Evolutionary conservation across 1,284 basidiomycete genomes (phyloP), one percentile per base, ranked within the genome.

Genomic region (Moniliophthora roreri): DNA sequence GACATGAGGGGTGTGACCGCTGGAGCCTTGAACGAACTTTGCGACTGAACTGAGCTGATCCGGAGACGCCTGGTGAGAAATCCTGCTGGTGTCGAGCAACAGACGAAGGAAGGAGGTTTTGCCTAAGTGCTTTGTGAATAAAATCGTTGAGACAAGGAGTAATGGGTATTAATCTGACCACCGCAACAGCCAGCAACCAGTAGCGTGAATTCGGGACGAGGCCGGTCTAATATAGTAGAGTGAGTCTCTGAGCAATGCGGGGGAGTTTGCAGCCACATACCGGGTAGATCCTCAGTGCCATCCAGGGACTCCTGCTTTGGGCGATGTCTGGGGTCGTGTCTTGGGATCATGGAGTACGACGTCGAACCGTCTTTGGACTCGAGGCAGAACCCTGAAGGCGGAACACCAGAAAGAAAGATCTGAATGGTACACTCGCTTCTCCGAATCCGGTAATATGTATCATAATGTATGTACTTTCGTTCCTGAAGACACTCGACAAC

Each of bases 71-170:
- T 73, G 68, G 32, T 74, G 70, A 21, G 85, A 78, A 62, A 89
- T 74, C 63, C 77, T 73, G 73, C 79, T 80, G 60, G 88, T 89
- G 72, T 90, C 88, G 67, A 90, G 79, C 60, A 90, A 75, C 59
- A 88, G 85, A 58, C 85, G 81, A 62, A 91, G 82, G 63, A 91
- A 87, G 55, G 87, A 85, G 28, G 89, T 88, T 78, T 92, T 92
- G 69, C 88, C 89, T 72, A 72, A 63, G 53, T 60, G 50, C 55
- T 54, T 37, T 54, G 39, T 53, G 60, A 57, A 51, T 37, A 56
- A 55, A 52, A 58, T 48, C 51, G 47, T 18, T 50, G 58, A 52
- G 52, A 44, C 48, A 48, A 52, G 34, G 47, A 45, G 48, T 53
- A 45, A 38, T 48, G 50, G 41, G 51, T 32, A 46, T 50, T 37